Evolutionary conservation across 345 rosid genomes (phyloP).

Genomic region (Populus alba): DNA sequence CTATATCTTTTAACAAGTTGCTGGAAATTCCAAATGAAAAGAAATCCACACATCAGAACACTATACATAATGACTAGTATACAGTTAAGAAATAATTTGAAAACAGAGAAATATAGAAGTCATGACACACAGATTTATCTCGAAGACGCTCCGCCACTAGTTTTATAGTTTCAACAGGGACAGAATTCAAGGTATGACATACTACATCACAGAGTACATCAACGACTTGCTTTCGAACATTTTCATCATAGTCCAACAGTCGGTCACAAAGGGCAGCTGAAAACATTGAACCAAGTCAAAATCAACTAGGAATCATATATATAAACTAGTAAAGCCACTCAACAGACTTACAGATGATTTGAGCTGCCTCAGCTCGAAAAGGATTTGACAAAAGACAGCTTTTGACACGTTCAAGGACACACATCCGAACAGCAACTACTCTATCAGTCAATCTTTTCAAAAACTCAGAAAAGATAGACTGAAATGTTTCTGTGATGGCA

Average conservation of each 20-base stretch:
- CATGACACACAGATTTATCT: conserved; percentile 80
- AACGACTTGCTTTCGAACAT: conserved; percentile 92
- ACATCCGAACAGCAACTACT: conserved; percentile 77
- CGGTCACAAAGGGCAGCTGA: conserved; percentile 96
- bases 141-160: conserved; percentile 87
- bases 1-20: conserved; percentile 77
- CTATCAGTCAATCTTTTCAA: conserved; percentile 93
- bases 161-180: conserved; percentile 72
- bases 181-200: conserved; percentile 52
- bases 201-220: conserved; percentile 84
- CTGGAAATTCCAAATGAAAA: conserved; percentile 40
- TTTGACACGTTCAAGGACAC: conserved; percentile 84
- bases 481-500: conserved; percentile 61
- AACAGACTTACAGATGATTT: conserved; percentile 63
- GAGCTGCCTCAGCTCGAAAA: conserved; percentile 68
- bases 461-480: conserved; percentile 83
- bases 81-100: conserved; percentile 14
- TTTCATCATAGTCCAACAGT: conserved; percentile 94
- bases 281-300: conserved; percentile 20
- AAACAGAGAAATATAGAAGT: conserved; percentile 17
- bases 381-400: conserved; percentile 74
- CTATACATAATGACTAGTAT: conserved; percentile 12
- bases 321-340: conserved; percentile 14
- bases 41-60: background rate
- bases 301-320: conserved; percentile 16